Evolutionary conservation across 2,329 filamentous ascomycete genomes (phyloP).

Genomic region (Exophiala sp.): DNA sequence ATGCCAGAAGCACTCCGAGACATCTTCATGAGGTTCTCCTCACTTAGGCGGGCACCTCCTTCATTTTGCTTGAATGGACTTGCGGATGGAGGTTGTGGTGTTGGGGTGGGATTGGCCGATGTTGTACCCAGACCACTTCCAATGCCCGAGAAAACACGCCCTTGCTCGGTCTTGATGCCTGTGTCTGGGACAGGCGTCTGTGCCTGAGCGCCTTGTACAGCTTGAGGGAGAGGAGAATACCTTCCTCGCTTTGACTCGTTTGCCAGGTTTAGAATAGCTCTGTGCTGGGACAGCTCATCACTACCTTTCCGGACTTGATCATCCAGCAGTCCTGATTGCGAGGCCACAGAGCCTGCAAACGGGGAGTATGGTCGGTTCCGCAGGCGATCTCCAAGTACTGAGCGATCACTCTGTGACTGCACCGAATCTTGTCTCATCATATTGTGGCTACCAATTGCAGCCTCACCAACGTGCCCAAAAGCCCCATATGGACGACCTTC

Average conservation of each 20-base stretch:
- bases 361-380: constrained; percentile 35
- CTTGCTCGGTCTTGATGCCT: constrained; percentile 91
- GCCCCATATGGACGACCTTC: constrained; percentile 20
- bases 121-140: constrained; percentile 63
- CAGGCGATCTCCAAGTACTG: constrained; percentile 24
- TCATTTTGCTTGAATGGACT: constrained; percentile 52
- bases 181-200: constrained; percentile 78
- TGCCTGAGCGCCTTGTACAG: constrained; percentile 85
- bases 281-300: constrained; percentile 58
- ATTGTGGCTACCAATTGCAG: constrained; percentile 9
- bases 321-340: constrained; percentile 33
- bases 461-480: constrained; percentile 16
- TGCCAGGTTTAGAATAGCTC: constrained; percentile 69
- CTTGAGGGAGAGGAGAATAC: constrained; percentile 83
- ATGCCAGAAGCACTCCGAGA: constrained; percentile 46
- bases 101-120: constrained; percentile 42
- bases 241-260: constrained; percentile 76
- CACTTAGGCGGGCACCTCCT: constrained; percentile 43
- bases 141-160: constrained; percentile 92
- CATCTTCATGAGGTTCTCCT: constrained; percentile 39
- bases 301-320: constrained; percentile 45
- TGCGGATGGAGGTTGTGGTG: constrained; percentile 28
- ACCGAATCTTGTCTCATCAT: constrained; percentile 29
- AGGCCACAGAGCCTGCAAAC: constrained; percentile 34
- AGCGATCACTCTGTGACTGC: constrained; percentile 28